A percentile compares a stretch with the other conserved stretches of the same genome.
Conservation (phyloP, 208 protist species). For the Leptomonas pyrrhocoris region DNA sequence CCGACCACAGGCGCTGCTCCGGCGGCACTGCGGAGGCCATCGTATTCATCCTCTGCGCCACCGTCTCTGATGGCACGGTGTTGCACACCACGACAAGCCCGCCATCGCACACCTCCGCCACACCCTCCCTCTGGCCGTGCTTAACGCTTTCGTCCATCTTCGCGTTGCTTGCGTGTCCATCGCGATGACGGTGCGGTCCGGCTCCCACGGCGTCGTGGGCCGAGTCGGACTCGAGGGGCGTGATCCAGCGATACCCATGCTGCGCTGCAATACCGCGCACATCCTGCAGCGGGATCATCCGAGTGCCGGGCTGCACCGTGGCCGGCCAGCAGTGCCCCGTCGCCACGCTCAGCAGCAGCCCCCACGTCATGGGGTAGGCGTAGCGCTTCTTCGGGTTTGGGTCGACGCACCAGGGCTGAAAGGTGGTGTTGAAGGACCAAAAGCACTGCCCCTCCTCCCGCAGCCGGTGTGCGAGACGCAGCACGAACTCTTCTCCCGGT, state of each 20-base stretch:
- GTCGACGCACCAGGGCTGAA: slow-evolving; percentile 46
- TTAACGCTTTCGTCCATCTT: neutral
- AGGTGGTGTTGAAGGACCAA: slow-evolving; percentile 68
- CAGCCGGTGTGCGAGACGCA: slow-evolving; percentile 47
- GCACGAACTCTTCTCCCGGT: neutral
- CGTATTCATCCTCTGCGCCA: slow-evolving; percentile 16
- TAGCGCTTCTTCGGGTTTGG: slow-evolving; percentile 26
- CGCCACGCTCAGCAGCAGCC: slow-evolving; percentile 48
- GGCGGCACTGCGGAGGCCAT: neutral
- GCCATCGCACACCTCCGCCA: neutral
- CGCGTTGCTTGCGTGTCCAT: neutral
- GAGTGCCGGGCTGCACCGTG: slow-evolving; percentile 43
- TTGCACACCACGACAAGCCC: slow-evolving; percentile 17
- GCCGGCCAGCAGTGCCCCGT: slow-evolving; percentile 50
- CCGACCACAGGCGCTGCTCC: slow-evolving; percentile 22
- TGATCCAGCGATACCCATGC: slow-evolving; percentile 38
- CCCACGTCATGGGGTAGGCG: slow-evolving; percentile 46
- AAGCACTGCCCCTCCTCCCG: slow-evolving; percentile 72
- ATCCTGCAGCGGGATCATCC: slow-evolving; percentile 32
- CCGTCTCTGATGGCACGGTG: neutral
- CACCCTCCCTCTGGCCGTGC: neutral
- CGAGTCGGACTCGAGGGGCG: slow-evolving; percentile 28
- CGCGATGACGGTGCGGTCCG: neutral
- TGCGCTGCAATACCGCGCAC: slow-evolving; percentile 28
- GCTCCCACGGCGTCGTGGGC: neutral